These are phyloP conservation scores for Vaccinium myrtillus DNA, from an alignment of 148 eudicot species.

Conservation along the genomic window DNA sequence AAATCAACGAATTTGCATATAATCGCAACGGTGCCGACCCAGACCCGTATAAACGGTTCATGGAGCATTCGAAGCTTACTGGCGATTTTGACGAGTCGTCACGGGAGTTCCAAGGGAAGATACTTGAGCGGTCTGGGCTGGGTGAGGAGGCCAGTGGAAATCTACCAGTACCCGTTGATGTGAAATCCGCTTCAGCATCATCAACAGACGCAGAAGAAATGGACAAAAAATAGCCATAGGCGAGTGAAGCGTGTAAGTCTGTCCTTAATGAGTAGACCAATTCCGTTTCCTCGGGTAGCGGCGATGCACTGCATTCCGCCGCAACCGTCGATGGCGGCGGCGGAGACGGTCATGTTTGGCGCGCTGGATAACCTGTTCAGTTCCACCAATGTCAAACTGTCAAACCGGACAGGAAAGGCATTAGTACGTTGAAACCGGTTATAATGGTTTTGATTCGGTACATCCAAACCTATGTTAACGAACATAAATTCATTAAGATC, in stretches of 20 bases:
- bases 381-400: constrained; percentile 30
- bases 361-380: constrained; percentile 44
- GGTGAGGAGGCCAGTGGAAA: constrained; percentile 48
- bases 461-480: too few species aligned
- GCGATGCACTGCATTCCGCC: constrained; percentile 56
- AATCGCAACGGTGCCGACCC: too few species aligned
- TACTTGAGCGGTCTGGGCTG: constrained; percentile 54
- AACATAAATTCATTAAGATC: too few species aligned
- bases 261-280: too few species aligned
- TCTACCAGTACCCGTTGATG: constrained; percentile 22
- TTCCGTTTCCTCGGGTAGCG: not conserved
- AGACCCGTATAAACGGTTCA: constrained; percentile 22
- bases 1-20: too few species aligned
- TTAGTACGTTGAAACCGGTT: too few species aligned
- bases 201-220: too few species aligned
- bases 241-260: too few species aligned
- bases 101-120: constrained; percentile 52
- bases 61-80: constrained; percentile 36
- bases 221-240: too few species aligned
- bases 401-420: too few species aligned
- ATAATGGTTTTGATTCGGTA: too few species aligned
- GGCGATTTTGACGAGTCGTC: constrained; percentile 55
- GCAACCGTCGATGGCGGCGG: constrained; percentile 53
- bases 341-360: constrained; percentile 56
- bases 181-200: too few species aligned